phyloP scores from a whole-genome alignment of 805 yeast genomes.

The Starmerella ratchasimensis region DNA sequence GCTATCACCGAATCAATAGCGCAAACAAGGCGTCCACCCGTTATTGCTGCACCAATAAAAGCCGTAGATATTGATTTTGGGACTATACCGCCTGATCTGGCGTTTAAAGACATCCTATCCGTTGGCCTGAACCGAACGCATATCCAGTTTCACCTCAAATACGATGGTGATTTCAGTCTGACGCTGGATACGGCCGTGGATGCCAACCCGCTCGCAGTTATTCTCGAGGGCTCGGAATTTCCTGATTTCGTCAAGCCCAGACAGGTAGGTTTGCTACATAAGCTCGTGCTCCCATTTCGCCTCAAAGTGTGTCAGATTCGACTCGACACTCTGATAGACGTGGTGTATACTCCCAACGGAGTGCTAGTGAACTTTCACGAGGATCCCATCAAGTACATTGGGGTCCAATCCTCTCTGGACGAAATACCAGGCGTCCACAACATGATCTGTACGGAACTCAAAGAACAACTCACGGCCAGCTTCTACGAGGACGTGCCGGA shows the following conservation, averaged over 20 bases:
- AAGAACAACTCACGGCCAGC: slow-evolving; percentile 20
- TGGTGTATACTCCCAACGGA: slow-evolving; percentile 24
- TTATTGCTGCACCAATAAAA: slow-evolving; percentile 33
- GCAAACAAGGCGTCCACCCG: slow-evolving; percentile 23
- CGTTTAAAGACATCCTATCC: slow-evolving; percentile 44
- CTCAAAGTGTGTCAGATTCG: slow-evolving; percentile 20
- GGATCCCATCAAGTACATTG: slow-evolving; percentile 23
- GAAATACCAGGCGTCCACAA: slow-evolving; percentile 23
- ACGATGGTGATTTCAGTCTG: slow-evolving; percentile 60
- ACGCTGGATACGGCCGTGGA: slow-evolving; percentile 61
- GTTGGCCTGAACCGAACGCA: slow-evolving; percentile 44
- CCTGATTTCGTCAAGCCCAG: slow-evolving; percentile 21
- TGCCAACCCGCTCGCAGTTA: slow-evolving; percentile 45
- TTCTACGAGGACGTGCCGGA: slow-evolving; percentile 27
- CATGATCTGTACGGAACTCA: slow-evolving; percentile 19
- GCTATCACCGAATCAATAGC: slow-evolving; percentile 25
- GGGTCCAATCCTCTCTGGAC: slow-evolving; percentile 24
- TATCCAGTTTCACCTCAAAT: slow-evolving; percentile 55
- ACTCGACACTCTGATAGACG: slow-evolving; percentile 23
- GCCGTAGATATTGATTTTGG: slow-evolving; percentile 64
- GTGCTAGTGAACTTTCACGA: slow-evolving; percentile 23
- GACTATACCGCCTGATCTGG: slow-evolving; percentile 56
- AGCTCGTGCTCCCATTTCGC: slow-evolving; percentile 23
- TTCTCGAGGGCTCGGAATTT: slow-evolving; percentile 27
- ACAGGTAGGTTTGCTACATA: slow-evolving; percentile 18